Conservation (phyloP, 768 basidiomycete species). For the Boletus rufocinnamomeus region DNA sequence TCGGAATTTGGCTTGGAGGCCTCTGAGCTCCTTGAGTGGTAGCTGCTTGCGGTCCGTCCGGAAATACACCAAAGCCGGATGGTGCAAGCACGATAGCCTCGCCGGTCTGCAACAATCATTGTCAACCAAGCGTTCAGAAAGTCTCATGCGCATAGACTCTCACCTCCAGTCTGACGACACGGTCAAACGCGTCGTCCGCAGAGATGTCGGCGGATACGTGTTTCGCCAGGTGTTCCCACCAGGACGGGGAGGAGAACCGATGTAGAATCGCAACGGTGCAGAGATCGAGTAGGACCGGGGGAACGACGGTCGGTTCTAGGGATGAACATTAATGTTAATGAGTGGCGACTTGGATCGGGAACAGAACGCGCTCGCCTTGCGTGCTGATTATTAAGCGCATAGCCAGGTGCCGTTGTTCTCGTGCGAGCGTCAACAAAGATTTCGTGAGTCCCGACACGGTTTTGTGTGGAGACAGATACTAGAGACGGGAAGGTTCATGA, state of each 20-base stretch:
- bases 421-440: slow-evolving; percentile 56
- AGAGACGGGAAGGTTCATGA: slow-evolving; percentile 2
- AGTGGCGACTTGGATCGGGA: background rate
- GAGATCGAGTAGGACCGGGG: slow-evolving; percentile 64
- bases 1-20: slow-evolving; percentile 22
- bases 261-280: slow-evolving; percentile 68
- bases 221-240: slow-evolving; percentile 70
- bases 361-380: slow-evolving; percentile 48
- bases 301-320: slow-evolving; percentile 72
- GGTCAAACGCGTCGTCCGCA: slow-evolving; percentile 60
- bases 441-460: slow-evolving; percentile 56
- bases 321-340: background rate
- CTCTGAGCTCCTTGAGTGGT: slow-evolving; percentile 9
- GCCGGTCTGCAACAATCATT: slow-evolving; percentile 52
- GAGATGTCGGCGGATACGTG: slow-evolving; percentile 69
- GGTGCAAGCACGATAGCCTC: slow-evolving; percentile 71
- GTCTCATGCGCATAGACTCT: slow-evolving; percentile 3
- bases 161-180: slow-evolving; percentile 66
- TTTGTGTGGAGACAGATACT: slow-evolving; percentile 60
- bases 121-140: slow-evolving; percentile 1
- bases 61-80: slow-evolving; percentile 53
- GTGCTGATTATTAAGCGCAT: slow-evolving; percentile 77
- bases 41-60: slow-evolving; percentile 15
- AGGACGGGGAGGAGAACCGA: slow-evolving; percentile 72
- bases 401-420: slow-evolving; percentile 70